Conservation (phyloP, 2,329 filamentous ascomycete species). For the Hysterium pulicare region DNA sequence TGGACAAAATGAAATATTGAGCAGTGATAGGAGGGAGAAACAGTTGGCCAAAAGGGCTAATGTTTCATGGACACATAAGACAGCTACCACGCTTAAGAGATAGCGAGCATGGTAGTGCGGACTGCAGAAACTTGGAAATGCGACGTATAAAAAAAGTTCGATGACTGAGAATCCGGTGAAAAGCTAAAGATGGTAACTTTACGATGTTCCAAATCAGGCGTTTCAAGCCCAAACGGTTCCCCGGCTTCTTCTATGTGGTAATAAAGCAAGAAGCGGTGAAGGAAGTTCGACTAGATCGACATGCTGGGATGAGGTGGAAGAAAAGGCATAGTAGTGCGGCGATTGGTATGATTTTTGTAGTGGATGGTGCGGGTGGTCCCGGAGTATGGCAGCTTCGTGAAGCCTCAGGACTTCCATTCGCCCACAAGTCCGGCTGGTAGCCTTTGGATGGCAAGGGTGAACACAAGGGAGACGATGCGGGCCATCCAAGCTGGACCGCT, state of each 20-base stretch:
- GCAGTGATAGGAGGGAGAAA: no score
- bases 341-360: slow-evolving; percentile 2
- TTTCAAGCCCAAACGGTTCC: slow-evolving; percentile 4
- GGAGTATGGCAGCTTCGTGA: slow-evolving; percentile 16
- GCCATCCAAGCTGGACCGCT: slow-evolving; percentile 11
- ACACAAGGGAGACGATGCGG: slow-evolving; percentile 4
- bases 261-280: slow-evolving; percentile 2
- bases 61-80: no score
- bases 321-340: no score
- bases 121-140: no score
- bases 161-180: no score
- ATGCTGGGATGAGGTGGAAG: neutral
- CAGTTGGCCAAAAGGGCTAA: no score
- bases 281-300: slow-evolving; percentile 6
- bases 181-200: no score
- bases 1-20: no score
- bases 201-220: slow-evolving; percentile 2
- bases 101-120: no score
- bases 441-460: neutral
- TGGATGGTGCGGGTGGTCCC: slow-evolving; percentile 19
- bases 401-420: slow-evolving; percentile 15
- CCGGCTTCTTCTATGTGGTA: neutral
- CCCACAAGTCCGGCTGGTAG: slow-evolving; percentile 5
- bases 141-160: no score
- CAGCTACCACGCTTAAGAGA: no score